phyloP scores from a whole-genome alignment of 306 rosid genomes.

The Medicago ruthenica region DNA sequence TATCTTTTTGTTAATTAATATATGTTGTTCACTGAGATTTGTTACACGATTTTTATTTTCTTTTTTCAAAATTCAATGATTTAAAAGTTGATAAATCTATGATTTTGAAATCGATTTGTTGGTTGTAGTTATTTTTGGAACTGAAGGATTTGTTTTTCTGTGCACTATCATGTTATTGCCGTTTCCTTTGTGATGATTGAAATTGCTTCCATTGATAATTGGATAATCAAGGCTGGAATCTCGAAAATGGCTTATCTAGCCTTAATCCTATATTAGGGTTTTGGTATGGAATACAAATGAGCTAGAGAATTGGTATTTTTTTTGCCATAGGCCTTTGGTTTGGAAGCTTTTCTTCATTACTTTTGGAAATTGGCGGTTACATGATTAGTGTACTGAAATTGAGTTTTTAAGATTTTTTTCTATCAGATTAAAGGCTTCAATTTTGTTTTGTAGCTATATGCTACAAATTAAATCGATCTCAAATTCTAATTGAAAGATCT shows the following conservation, averaged over 20 bases:
- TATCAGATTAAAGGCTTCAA: neutral
- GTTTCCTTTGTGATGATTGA: constrained; percentile 38
- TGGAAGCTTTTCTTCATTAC: constrained; percentile 58
- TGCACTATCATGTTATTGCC: constrained; percentile 32
- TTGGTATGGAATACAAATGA: constrained; percentile 75
- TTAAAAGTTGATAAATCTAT: neutral
- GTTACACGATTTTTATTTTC: neutral
- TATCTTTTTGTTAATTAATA: neutral
- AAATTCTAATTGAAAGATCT: too few species aligned
- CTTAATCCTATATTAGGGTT: constrained; percentile 44
- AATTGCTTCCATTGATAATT: constrained; percentile 49
- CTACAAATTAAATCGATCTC: neutral
- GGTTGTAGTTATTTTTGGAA: neutral
- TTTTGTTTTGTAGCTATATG: neutral
- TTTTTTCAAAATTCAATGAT: neutral
- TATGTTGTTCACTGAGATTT: neutral
- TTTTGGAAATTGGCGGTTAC: constrained; percentile 24
- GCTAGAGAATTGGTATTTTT: constrained; percentile 84
- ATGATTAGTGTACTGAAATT: neutral
- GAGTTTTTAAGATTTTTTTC: neutral
- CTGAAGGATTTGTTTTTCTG: neutral
- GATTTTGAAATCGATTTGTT: neutral
- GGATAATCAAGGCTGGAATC: constrained; percentile 92
- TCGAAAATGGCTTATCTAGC: constrained; percentile 62
- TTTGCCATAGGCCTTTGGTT: constrained; percentile 93